Conservation (phyloP, 331 rosid genomes). For the Prunus yedoensis region DNA sequence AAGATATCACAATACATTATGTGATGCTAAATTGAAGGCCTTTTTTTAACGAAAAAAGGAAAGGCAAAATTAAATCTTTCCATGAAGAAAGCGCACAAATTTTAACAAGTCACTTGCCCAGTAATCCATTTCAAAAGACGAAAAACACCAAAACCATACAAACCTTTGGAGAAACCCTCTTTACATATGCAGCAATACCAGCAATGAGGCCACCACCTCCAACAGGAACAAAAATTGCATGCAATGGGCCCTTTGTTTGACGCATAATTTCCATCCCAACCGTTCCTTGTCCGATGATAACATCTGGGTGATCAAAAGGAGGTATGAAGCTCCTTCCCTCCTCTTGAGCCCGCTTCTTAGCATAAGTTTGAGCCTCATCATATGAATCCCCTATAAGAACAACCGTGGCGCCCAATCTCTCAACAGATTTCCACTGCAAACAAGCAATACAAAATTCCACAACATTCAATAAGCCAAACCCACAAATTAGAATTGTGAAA, state of each 20-base stretch:
- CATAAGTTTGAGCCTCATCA: conserved; percentile 91
- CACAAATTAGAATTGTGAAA: neutral
- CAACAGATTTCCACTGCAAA: conserved; percentile 78
- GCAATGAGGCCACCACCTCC: conserved; percentile 99
- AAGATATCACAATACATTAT: neutral
- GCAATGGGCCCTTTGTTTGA: conserved; percentile 61
- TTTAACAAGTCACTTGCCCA: neutral
- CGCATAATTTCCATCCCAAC: conserved; percentile 93
- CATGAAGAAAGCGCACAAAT: neutral
- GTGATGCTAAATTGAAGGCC: neutral
- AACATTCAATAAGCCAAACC: neutral
- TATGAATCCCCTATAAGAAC: conserved; percentile 87
- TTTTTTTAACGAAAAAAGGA: neutral
- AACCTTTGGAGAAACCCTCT: conserved; percentile 92
- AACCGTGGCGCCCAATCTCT: conserved; percentile 81
- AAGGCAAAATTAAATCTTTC: neutral
- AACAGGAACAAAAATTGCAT: conserved; percentile 93
- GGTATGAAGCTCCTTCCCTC: conserved; percentile 78
- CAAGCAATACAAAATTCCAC: conserved; percentile 11
- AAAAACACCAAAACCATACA: conserved; percentile 17
- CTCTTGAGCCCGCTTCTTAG: conserved; percentile 66
- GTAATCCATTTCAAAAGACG: neutral
- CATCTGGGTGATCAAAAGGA: conserved; percentile 96
- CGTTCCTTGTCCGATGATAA: conserved; percentile 92
- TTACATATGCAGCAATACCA: conserved; percentile 95